Percentiles rank a stretch among this genome's conserved stretches.
Conservation (phyloP, 2,329 filamentous ascomycete species). For the Phyllosticta capitalensis region DNA sequence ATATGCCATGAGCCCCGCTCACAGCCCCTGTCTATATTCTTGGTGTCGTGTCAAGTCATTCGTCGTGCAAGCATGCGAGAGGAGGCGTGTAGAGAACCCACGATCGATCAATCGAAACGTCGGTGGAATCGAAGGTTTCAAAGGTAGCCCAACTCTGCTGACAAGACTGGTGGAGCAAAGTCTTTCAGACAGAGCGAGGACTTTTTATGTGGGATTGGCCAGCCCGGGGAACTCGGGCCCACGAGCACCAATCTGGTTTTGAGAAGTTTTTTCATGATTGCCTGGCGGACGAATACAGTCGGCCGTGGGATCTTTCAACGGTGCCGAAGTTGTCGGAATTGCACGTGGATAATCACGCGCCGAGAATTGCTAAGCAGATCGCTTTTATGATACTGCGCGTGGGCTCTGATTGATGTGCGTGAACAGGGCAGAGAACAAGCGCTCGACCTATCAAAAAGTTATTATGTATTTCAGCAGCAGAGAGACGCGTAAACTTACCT, state of each 20-base stretch:
- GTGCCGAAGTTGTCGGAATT: background rate
- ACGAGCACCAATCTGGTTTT: background rate
- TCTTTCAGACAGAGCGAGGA: background rate
- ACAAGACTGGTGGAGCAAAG: background rate
- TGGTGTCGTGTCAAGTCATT: conserved; percentile 11
- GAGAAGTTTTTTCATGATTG: background rate
- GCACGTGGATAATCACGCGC: background rate
- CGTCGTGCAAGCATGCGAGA: background rate
- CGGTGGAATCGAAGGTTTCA: conserved; percentile 1
- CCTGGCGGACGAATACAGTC: too few relatives aligned
- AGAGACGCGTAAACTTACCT: conserved; percentile 47
- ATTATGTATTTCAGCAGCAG: conserved; percentile 8
- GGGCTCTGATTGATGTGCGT: conserved; percentile 40
- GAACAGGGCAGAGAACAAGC: conserved; percentile 37
- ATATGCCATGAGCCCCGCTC: background rate
- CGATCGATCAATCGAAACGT: background rate
- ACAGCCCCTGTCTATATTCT: conserved; percentile 3
- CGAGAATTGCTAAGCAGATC: background rate
- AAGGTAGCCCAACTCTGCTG: background rate
- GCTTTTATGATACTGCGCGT: conserved; percentile 9
- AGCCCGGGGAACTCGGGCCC: background rate
- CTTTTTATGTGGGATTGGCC: background rate
- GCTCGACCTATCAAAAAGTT: conserved; percentile 31
- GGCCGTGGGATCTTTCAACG: background rate
- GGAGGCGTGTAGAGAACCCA: background rate